phyloP scores from a whole-genome alignment of 1,139 yeast genomes.

The Diutina neorugosa region DNA sequence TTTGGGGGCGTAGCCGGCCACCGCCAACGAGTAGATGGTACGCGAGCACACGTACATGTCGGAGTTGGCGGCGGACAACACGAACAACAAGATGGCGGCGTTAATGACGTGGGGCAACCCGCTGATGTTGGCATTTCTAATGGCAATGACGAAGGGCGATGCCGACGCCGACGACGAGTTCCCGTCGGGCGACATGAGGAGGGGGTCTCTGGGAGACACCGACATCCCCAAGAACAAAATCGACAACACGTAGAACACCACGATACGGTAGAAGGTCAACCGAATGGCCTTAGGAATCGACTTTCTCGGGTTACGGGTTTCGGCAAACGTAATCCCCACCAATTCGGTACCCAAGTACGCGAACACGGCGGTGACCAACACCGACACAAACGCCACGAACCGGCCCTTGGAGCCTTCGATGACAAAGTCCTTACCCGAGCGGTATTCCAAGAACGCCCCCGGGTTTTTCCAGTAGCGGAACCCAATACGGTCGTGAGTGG shows the following conservation, averaged over 20 bases:
- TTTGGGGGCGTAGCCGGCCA: constrained; percentile 32
- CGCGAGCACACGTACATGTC: constrained; percentile 38
- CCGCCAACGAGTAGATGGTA: constrained; percentile 31
- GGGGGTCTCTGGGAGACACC: constrained; percentile 58
- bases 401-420: constrained; percentile 33
- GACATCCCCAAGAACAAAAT: constrained; percentile 63
- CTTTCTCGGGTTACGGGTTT: constrained; percentile 63
- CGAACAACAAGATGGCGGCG: constrained; percentile 33
- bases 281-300: constrained; percentile 70
- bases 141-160: constrained; percentile 58
- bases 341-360: constrained; percentile 73
- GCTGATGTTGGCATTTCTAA: constrained; percentile 27
- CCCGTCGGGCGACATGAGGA: constrained; percentile 21
- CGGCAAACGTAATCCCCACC: constrained; percentile 58
- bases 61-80: constrained; percentile 35
- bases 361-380: constrained; percentile 62
- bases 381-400: constrained; percentile 56
- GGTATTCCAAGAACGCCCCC: constrained; percentile 44
- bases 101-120: constrained; percentile 36
- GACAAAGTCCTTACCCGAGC: constrained; percentile 12
- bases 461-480: constrained; percentile 58
- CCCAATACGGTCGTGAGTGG: constrained; percentile 49
- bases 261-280: constrained; percentile 65
- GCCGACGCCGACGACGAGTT: constrained; percentile 46
- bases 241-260: constrained; percentile 54